Evolutionary conservation across 805 yeast genomes (phyloP).

Genomic region (Myxozyma sirexii): DNA sequence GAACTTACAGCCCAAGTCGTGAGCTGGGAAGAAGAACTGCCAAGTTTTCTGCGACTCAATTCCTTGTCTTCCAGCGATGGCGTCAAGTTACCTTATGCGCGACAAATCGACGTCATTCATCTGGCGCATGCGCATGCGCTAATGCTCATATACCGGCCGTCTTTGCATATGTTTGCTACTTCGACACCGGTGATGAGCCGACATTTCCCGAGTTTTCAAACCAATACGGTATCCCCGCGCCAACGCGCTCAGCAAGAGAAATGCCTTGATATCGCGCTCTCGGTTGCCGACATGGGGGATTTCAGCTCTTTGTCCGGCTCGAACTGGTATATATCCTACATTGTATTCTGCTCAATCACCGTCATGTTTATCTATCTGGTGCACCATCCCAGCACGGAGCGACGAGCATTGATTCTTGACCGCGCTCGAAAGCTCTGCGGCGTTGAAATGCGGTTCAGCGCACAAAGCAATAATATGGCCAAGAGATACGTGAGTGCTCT

Average conservation of each 20-base stretch:
- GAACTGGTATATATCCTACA: conserved; percentile 24
- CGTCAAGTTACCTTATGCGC: conserved; percentile 19
- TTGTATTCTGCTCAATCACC: conserved; percentile 28
- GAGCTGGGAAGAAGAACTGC: conserved; percentile 20
- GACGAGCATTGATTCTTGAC: conserved; percentile 7
- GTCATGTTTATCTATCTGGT: conserved; percentile 31
- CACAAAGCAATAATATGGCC: conserved; percentile 25
- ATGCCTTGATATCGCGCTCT: conserved; percentile 24
- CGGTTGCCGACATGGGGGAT: conserved; percentile 20
- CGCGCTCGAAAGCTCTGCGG: conserved; percentile 27
- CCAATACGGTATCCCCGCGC: neutral
- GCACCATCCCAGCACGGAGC: conserved; percentile 11
- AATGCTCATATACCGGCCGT: conserved; percentile 28
- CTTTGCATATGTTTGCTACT: conserved; percentile 7
- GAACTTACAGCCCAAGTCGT: conserved; percentile 12
- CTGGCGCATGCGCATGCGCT: conserved; percentile 29
- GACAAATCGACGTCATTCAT: conserved; percentile 23
- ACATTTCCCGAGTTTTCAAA: neutral
- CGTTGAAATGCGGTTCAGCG: conserved; percentile 17
- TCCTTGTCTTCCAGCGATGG: neutral
- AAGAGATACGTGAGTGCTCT: conserved; percentile 24
- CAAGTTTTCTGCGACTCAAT: conserved; percentile 11
- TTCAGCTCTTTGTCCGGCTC: conserved; percentile 18
- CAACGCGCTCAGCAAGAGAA: conserved; percentile 18
- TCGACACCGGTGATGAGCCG: neutral